Base-by-base conservation (phyloP, 352 stramenopile genomes). In the Pythium insidiosum region DNA sequence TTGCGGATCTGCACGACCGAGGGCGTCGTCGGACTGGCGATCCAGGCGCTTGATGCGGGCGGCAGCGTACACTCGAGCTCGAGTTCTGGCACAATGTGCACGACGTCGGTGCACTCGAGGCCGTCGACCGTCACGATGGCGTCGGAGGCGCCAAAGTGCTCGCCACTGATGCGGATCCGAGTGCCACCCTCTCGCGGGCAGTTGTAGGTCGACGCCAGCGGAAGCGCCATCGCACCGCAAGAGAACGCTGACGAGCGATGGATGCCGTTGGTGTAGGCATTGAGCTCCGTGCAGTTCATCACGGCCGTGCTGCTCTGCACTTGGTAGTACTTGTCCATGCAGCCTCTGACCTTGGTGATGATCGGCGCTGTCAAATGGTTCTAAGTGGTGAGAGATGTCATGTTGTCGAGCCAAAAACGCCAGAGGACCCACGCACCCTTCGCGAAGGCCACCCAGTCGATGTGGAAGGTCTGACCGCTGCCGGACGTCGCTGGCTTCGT, bases 41-140 rank as follows among this genome's bases (percentile, higher is more conserved):
- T 25, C 58, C 58, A 78, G 2, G 50, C 39, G 0, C 38, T 12
- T 1, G 62, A 38, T 15, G 54, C 62, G 12, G 82, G 31, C n/a
- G 85, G 84, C 5, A 95, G 50, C 12, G 61, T 82, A 46, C 88
- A 96, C 38, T 80, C 53, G 2, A 97, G 38, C 42, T 91, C 58
- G 22, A 69, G 56, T 42, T 88, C 78, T 2, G 63, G 61, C 7
- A 73, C 41, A 6, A 59, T 31, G 52, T 88, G 73, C 4, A 80
- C 60, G 30, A 81, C 50, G 22, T 93, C 61, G 2, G 70, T 60
- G 35, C 86, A 96, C 18, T 78, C 66, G 13, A 78, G 42, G 22
- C 64, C 79, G 34, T 77, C 75, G 28, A 97, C 73, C 5, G 47
- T 74, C 16, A 96, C 61, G 24, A 87, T 63, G 1, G 79, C 66